Evolutionary conservation across 306 rosid species (phyloP).

Genomic region (Rosa chinensis): DNA sequence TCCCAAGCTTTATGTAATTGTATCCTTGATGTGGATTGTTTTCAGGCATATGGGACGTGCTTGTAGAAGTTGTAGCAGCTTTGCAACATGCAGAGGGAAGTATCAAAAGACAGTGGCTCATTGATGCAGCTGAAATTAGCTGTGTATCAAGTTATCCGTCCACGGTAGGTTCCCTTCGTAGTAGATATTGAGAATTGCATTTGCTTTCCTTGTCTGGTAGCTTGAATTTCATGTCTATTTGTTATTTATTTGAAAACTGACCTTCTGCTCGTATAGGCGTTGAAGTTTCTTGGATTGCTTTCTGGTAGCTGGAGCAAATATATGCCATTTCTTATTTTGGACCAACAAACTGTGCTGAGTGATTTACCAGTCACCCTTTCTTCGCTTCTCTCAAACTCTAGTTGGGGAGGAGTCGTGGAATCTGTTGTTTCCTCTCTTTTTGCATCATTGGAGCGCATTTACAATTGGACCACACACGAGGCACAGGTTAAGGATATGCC

Average conservation of each 20-base stretch:
- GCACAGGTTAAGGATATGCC: constrained; percentile 29
- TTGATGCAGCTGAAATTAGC: constrained; percentile 83
- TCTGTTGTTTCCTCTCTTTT: constrained; percentile 51
- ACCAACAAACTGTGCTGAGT: constrained; percentile 53
- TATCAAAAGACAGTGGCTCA: constrained; percentile 76
- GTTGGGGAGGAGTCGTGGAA: constrained; percentile 62
- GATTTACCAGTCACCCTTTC: constrained; percentile 79
- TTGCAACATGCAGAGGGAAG: constrained; percentile 74
- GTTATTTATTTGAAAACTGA: constrained; percentile 7
- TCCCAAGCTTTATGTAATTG: neutral
- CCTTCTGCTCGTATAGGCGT: constrained; percentile 46
- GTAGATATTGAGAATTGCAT: neutral
- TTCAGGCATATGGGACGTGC: constrained; percentile 77
- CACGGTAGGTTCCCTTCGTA: constrained; percentile 49
- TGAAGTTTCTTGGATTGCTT: constrained; percentile 70
- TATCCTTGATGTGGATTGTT: constrained; percentile 21
- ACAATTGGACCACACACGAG: constrained; percentile 37
- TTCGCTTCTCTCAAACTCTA: constrained; percentile 57
- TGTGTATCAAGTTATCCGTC: constrained; percentile 80
- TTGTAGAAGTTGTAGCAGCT: constrained; percentile 74
- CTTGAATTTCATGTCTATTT: neutral
- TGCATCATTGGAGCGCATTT: constrained; percentile 68
- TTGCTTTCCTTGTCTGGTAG: neutral
- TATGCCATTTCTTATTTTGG: constrained; percentile 75
- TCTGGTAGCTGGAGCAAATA: constrained; percentile 83